Conservation (phyloP, 2,329 filamentous ascomycete species). For the Epichloe typhina region DNA sequence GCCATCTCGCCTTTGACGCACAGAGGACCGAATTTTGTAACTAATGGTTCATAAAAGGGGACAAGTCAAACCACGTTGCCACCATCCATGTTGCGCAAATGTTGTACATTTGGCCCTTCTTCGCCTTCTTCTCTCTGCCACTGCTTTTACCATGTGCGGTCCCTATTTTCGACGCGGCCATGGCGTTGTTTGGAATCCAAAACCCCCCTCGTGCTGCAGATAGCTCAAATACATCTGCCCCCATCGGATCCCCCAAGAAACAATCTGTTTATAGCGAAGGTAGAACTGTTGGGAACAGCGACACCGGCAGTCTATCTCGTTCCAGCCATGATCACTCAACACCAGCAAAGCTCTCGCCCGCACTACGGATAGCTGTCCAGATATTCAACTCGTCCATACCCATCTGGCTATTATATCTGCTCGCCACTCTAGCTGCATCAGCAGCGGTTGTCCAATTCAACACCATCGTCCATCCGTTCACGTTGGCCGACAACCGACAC, state of each 20-base stretch:
- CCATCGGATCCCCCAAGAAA: background rate
- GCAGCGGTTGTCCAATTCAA: slow-evolving; percentile 56
- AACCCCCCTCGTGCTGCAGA: background rate
- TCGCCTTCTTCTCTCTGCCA: slow-evolving; percentile 79
- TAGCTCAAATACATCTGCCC: background rate
- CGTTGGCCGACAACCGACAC: slow-evolving; percentile 88
- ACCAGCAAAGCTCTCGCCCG: slow-evolving; percentile 5
- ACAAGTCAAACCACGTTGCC: slow-evolving; percentile 88
- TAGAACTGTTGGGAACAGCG: background rate
- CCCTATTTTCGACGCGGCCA: slow-evolving; percentile 16
- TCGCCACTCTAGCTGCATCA: slow-evolving; percentile 23
- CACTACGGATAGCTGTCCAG: slow-evolving; percentile 1
- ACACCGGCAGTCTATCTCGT: background rate
- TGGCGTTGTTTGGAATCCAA: background rate
- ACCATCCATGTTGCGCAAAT: slow-evolving; percentile 84
- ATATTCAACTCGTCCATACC: slow-evolving; percentile 20
- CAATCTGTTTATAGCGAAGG: background rate
- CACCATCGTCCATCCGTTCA: slow-evolving; percentile 92
- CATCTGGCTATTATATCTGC: slow-evolving; percentile 23
- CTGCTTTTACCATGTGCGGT: slow-evolving; percentile 46
- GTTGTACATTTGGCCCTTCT: slow-evolving; percentile 88
- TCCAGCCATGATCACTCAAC: background rate
- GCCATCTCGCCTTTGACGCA: background rate
- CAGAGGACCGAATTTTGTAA: background rate
- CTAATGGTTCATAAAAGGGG: slow-evolving; percentile 39